Conservation (phyloP, 768 basidiomycete species). For the Psilocybe tampanensis region DNA sequence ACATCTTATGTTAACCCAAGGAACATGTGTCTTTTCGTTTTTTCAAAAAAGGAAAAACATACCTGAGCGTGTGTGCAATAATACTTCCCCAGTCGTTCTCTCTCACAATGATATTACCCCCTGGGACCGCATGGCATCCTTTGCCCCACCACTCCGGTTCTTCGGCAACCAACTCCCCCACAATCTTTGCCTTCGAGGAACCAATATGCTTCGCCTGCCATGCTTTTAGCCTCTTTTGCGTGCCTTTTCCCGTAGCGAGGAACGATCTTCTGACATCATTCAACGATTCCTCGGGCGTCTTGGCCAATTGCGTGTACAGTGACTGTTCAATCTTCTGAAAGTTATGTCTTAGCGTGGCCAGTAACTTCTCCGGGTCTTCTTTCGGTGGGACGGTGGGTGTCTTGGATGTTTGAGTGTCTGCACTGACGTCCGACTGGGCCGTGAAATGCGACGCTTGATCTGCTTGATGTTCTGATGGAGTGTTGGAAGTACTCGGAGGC, state of each 20-base stretch:
- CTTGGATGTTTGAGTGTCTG: conserved; percentile 13
- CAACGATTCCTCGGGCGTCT: conserved; percentile 45
- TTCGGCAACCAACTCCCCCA: conserved; percentile 30
- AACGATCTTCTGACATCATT: conserved; percentile 70
- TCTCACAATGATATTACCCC: conserved; percentile 62
- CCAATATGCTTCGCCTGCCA: conserved; percentile 70
- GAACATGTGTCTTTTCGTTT: conserved; percentile 2
- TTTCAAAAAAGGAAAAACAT: conserved; percentile 13
- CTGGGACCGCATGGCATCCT: conserved; percentile 66
- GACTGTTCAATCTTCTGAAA: conserved; percentile 63
- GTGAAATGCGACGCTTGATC: conserved; percentile 12
- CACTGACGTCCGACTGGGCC: conserved; percentile 9
- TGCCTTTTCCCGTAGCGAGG: conserved; percentile 50
- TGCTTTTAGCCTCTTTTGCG: conserved; percentile 53
- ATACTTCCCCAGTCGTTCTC: conserved; percentile 81
- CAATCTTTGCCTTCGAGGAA: conserved; percentile 20
- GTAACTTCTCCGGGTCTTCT: conserved; percentile 38
- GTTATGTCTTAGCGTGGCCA: conserved; percentile 52
- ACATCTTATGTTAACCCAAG: not conserved
- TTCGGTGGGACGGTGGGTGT: conserved; percentile 22
- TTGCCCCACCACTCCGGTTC: conserved; percentile 71
- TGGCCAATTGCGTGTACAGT: conserved; percentile 55
- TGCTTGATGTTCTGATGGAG: conserved; percentile 7
- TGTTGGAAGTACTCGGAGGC: conserved; percentile 21
- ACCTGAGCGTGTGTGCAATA: conserved; percentile 78